Evolutionary conservation across 2,329 filamentous ascomycete genomes (phyloP).

Genomic region (Trichophyton equinum): DNA sequence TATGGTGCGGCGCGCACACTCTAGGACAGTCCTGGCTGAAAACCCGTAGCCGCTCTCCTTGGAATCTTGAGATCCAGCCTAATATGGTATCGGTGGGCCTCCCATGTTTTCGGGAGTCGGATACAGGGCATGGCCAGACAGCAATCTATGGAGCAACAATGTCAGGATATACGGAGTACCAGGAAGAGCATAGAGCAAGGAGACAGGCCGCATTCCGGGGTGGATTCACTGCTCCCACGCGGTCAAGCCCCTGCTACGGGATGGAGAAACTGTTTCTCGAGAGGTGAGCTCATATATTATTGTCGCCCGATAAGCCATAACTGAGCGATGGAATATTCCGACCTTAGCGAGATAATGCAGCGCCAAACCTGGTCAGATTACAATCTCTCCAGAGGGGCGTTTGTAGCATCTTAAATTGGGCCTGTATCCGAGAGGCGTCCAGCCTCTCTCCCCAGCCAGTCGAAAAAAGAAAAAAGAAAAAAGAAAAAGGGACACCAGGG

Average conservation of each 20-base stretch:
- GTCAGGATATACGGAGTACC: background rate
- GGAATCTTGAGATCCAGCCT: background rate
- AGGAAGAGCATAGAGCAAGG: background rate
- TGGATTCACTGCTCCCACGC: background rate
- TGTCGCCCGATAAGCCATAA: background rate
- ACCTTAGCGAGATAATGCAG: background rate
- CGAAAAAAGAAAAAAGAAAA: no score
- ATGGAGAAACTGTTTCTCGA: background rate
- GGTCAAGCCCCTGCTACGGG: background rate
- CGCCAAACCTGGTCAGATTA: background rate
- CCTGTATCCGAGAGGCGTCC: no score
- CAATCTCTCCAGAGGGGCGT: no score
- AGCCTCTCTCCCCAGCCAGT: no score
- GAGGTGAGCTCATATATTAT: background rate
- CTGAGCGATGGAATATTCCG: no score
- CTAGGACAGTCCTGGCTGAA: background rate
- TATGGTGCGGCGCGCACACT: background rate
- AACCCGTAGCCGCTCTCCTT: background rate
- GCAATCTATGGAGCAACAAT: background rate
- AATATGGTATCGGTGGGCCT: background rate
- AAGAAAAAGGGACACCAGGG: no score
- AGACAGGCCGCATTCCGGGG: background rate
- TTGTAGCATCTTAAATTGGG: no score
- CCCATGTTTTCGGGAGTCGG: background rate
- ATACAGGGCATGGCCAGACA: background rate